These are phyloP conservation scores for Daldinia vernicosa DNA, from an alignment of 495 filamentous ascomycete genomes.

Conservation along the genomic window DNA sequence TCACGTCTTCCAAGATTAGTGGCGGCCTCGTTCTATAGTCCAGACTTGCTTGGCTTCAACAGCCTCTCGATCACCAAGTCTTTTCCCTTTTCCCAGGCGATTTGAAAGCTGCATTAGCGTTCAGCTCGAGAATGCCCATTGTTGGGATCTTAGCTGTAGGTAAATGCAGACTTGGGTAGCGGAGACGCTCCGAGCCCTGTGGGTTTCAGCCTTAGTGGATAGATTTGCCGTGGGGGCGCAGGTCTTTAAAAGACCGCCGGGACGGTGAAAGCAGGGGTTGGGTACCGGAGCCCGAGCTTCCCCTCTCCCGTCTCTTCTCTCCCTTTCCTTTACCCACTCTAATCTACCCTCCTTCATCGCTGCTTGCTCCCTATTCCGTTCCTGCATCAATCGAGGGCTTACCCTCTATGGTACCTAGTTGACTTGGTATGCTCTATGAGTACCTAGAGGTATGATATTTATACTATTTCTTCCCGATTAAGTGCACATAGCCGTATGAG, in stretches of 20 bases:
- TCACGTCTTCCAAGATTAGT: background rate
- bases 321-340: background rate
- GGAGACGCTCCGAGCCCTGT: slow-evolving; percentile 18
- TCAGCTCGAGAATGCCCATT: slow-evolving; percentile 8
- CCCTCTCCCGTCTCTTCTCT: slow-evolving; percentile 3
- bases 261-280: slow-evolving; percentile 25
- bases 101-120: background rate
- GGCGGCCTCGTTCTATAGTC: background rate
- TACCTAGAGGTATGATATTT: background rate
- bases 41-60: background rate
- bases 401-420: slow-evolving; percentile 1
- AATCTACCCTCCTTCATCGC: slow-evolving; percentile 10
- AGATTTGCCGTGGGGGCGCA: slow-evolving; percentile 20
- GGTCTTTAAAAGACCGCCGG: slow-evolving; percentile 6
- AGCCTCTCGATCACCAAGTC: background rate
- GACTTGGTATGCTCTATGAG: background rate
- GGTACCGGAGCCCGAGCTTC: slow-evolving; percentile 12
- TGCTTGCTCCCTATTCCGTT: slow-evolving; percentile 12
- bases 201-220: slow-evolving; percentile 34
- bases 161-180: slow-evolving; percentile 14
- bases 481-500: slow-evolving; percentile 6
- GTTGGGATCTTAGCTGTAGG: slow-evolving; percentile 1
- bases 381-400: background rate
- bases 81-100: background rate
- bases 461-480: background rate